These are phyloP conservation scores for Candida pini DNA, from an alignment of 805 yeast species.

Conservation along the genomic window DNA sequence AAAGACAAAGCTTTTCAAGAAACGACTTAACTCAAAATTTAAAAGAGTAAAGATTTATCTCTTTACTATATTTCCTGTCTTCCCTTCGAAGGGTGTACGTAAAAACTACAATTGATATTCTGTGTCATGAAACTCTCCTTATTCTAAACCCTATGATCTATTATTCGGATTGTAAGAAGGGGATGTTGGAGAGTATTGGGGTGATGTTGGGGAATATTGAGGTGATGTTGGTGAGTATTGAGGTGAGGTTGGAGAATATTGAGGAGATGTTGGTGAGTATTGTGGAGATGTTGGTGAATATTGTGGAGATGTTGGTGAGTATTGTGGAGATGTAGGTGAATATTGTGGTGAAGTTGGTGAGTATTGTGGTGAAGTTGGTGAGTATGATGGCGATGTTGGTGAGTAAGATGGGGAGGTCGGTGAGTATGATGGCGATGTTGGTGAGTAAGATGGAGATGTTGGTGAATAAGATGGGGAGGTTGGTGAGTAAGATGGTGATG, in stretches of 20 bases:
- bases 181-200: conserved; percentile 63
- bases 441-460: conserved; percentile 64
- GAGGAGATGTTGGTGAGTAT: conserved; percentile 77
- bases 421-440: conserved; percentile 66
- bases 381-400: conserved; percentile 66
- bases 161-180: conserved; percentile 60
- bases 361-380: conserved; percentile 55
- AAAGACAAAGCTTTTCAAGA: no score
- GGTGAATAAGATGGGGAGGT: conserved; percentile 71
- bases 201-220: conserved; percentile 65
- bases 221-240: conserved; percentile 76
- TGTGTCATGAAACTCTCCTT: no score
- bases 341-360: conserved; percentile 65
- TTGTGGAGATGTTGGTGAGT: conserved; percentile 68
- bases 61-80: no score
- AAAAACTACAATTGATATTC: no score
- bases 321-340: conserved; percentile 76
- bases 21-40: no score
- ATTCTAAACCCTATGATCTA: not conserved
- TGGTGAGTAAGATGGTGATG: conserved; percentile 58
- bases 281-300: conserved; percentile 77
- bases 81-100: no score
- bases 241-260: conserved; percentile 73
- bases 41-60: no score
- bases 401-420: conserved; percentile 78